phyloP scores from a whole-genome alignment of 805 yeast species.

The Candida loeiensis region DNA sequence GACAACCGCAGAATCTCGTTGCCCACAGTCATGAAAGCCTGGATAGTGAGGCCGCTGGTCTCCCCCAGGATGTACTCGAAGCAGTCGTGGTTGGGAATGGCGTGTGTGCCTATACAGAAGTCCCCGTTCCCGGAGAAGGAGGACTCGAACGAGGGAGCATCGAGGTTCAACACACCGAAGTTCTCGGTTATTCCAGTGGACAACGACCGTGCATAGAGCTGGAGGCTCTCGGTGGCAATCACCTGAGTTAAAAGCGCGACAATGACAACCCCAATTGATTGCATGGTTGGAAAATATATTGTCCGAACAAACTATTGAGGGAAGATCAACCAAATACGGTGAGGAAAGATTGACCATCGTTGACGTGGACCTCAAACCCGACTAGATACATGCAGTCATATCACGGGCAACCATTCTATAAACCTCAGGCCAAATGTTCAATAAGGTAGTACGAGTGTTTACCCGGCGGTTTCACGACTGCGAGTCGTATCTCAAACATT shows the following conservation, averaged over 20 bases:
- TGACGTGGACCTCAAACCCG: too few relatives aligned
- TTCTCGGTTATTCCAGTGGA: background rate
- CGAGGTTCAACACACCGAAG: conserved; percentile 6
- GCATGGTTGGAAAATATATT: conserved; percentile 1
- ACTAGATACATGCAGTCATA: too few relatives aligned
- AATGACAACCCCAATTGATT: background rate
- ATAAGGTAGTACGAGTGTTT: too few relatives aligned
- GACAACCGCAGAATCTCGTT: conserved; percentile 5
- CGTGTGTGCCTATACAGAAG: conserved; percentile 33
- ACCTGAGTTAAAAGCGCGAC: background rate
- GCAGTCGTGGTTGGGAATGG: conserved; percentile 28
- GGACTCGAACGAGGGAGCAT: background rate
- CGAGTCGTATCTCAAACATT: conserved; percentile 28
- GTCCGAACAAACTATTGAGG: too few relatives aligned
- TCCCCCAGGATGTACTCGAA: conserved; percentile 19
- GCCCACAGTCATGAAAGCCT: conserved; percentile 5
- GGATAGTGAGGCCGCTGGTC: conserved; percentile 2
- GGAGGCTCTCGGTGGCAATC: conserved; percentile 3
- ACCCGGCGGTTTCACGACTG: conserved; percentile 18
- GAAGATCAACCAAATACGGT: too few relatives aligned
- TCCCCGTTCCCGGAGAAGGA: conserved; percentile 10
- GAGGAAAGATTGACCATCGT: too few relatives aligned
- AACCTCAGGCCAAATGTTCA: too few relatives aligned
- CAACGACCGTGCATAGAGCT: conserved; percentile 5
- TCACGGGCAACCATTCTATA: too few relatives aligned